Conservation (phyloP, 768 basidiomycete genomes). For the Auricularia auricula-judae region DNA sequence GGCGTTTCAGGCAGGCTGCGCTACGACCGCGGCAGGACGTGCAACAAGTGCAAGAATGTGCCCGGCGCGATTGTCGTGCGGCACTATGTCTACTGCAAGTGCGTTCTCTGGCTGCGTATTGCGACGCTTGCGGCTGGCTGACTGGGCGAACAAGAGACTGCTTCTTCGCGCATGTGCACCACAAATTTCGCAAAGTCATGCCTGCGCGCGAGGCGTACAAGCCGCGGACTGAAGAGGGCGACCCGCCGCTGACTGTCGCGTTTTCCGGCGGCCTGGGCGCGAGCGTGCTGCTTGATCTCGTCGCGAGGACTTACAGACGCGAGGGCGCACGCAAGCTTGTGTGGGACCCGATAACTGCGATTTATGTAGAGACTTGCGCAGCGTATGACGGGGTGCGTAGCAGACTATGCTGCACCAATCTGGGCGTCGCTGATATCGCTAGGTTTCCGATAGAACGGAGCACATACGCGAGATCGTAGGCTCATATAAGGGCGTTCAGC, state of each 20-base stretch:
- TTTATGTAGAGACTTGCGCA: slow-evolving; percentile 59
- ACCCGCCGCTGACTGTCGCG: slow-evolving; percentile 50
- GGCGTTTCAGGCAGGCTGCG: slow-evolving; percentile 42
- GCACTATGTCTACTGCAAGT: slow-evolving; percentile 83
- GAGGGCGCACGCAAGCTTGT: slow-evolving; percentile 27
- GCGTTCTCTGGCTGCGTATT: slow-evolving; percentile 1
- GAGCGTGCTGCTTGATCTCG: slow-evolving; percentile 57
- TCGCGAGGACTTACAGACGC: slow-evolving; percentile 46
- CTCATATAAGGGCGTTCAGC: slow-evolving; percentile 4
- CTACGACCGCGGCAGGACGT: slow-evolving; percentile 54
- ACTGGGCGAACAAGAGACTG: slow-evolving; percentile 35
- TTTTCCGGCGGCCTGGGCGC: slow-evolving; percentile 77
- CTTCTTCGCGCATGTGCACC: slow-evolving; percentile 49
- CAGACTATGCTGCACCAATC: neutral
- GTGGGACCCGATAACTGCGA: slow-evolving; percentile 52
- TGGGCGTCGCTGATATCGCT: neutral
- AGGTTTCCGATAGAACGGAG: slow-evolving; percentile 4
- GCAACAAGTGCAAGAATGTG: slow-evolving; percentile 64
- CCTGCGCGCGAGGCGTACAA: slow-evolving; percentile 37
- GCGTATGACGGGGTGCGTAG: slow-evolving; percentile 33
- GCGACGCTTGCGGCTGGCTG: neutral
- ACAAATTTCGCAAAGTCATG: slow-evolving; percentile 53
- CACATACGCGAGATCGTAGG: slow-evolving; percentile 2
- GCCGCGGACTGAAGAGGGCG: slow-evolving; percentile 52
- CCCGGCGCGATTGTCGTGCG: slow-evolving; percentile 60